Conservation (phyloP, 768 basidiomycete genomes). For the Amanita phalloides region DNA sequence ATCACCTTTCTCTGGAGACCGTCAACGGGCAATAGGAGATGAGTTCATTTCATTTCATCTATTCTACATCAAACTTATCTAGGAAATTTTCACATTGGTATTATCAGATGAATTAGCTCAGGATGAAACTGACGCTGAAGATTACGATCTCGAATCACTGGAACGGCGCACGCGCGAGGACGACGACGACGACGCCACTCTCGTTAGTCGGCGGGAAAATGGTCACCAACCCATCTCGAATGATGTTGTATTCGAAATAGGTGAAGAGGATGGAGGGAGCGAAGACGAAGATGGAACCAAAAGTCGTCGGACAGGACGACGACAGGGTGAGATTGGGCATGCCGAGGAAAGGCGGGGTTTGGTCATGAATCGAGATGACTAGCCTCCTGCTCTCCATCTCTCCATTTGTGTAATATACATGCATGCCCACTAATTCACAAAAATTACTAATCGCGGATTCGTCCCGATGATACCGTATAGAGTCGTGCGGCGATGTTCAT, state of each 20-base stretch:
- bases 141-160: conserved; percentile 79
- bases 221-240: conserved; percentile 39
- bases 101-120: conserved; percentile 97
- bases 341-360: conserved; percentile 60
- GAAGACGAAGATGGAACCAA: conserved; percentile 5
- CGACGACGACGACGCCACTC: conserved; percentile 62
- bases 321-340: conserved; percentile 37
- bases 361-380: conserved; percentile 26
- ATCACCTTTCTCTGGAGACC: conserved; percentile 94
- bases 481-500: conserved; percentile 91
- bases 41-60: conserved; percentile 25
- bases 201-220: conserved; percentile 50
- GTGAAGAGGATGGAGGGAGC: conserved; percentile 65
- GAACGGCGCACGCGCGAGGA: conserved; percentile 45
- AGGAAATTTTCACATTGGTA: conserved; percentile 51
- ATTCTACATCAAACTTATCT: conserved; percentile 12
- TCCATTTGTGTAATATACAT: conserved; percentile 4
- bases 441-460: conserved; percentile 54
- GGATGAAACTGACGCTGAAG: conserved; percentile 88
- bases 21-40: conserved; percentile 81
- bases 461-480: conserved; percentile 80
- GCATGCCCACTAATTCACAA: conserved; percentile 4
- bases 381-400: conserved; percentile 13
- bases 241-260: conserved; percentile 83
- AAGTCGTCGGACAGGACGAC: conserved; percentile 17